Base-by-base conservation (phyloP, 2,329 filamentous ascomycete genomes). In the Neurospora sp. region DNA sequence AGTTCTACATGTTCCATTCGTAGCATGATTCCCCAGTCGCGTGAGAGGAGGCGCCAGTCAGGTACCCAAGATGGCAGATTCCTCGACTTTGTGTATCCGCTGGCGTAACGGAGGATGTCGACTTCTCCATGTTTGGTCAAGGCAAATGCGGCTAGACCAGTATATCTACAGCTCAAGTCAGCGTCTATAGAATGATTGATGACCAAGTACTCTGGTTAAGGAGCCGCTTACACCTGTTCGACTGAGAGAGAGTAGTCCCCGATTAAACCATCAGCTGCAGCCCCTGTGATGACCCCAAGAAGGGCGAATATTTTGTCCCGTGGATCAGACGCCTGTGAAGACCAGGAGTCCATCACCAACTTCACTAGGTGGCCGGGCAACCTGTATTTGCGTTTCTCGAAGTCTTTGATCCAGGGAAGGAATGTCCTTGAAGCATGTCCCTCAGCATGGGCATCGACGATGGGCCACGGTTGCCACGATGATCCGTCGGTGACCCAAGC, bases 301-400 rank as follows among this genome's bases (percentile, higher is more conserved):
- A 71, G 67, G 43, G 71, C 66, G 65, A 72, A 72, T 4, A 72
- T 52, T 28, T 71, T 72, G 65, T 72, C 71, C 37, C 71, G 40
- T 4, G 71, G 71, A 36, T 72, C 71, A 10, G 67, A 70, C 19
- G 70, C 67, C 67, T 71, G 68, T 15, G 71, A 70, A 8, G 70
- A 52, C 71, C 70, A 72, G 3, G 67, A 70, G 40, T 72, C 70
- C 43, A 70, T 71, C 12, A 71, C 68, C 67, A 72, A 38, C 52
- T 70, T 66, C 37, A 68, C 41, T 11, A 71, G 52, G n/a, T 72
- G 43, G 10, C 43, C 66, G 2, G 68, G 66, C 10, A 67, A 68
- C 52, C 71, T 71, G 67, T 72, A 71, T 15, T 67, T 71, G 38
- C 43, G 39, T 11, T 39, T 71, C 28, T 71, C 52, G 4, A 71